Evolutionary conservation across 2,329 filamentous ascomycete genomes (phyloP).

Genomic region (Fusarium keratoplasticum): DNA sequence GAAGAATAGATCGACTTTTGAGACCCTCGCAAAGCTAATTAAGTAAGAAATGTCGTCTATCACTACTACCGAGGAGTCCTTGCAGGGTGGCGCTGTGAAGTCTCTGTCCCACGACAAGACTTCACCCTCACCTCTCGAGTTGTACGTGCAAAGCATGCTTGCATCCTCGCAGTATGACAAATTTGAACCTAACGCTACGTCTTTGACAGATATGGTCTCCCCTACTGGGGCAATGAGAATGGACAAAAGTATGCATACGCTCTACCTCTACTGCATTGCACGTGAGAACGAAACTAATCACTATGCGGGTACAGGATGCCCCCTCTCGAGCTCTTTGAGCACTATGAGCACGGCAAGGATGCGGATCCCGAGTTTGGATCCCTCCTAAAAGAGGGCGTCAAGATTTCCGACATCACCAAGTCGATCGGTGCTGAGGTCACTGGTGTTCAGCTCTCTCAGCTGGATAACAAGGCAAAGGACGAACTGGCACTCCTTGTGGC

Average conservation of each 20-base stretch:
- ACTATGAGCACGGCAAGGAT: background rate
- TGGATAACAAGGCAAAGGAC: background rate
- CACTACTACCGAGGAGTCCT: background rate
- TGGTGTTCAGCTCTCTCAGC: background rate
- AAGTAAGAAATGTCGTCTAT: background rate
- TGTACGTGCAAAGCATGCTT: background rate
- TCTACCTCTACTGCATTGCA: background rate
- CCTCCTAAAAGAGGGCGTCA: background rate
- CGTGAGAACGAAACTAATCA: background rate
- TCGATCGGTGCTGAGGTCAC: background rate
- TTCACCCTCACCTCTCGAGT: background rate
- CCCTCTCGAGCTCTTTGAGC: background rate
- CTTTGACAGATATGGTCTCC: background rate
- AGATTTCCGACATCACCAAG: background rate
- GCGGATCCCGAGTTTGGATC: background rate
- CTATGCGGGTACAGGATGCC: background rate
- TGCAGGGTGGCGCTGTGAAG: background rate
- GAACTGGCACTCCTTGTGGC: background rate
- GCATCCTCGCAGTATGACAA: background rate
- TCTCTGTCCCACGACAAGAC: background rate
- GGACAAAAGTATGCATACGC: background rate
- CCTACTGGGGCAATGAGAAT: background rate
- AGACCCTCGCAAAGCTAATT: background rate
- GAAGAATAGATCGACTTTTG: background rate
- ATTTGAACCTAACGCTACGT: background rate